Evolutionary conservation across 192 early-diverging fungal genomes (phyloP).

Genomic region (Coemansia sp.): DNA sequence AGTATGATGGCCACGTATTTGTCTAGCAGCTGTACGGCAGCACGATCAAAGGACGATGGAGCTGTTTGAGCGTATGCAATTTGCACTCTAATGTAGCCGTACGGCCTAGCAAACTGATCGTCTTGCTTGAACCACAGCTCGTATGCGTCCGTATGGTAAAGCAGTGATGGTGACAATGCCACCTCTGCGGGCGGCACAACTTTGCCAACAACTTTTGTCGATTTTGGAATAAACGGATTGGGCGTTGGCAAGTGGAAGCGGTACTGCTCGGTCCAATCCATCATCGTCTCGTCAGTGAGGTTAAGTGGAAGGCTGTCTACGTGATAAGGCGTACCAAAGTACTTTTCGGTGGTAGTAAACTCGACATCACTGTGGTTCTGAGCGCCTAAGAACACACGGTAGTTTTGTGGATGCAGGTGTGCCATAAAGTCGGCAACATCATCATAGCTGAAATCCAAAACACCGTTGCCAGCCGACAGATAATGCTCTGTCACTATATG

Average conservation of each 20-base stretch:
- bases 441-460: not conserved
- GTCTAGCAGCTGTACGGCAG: not conserved
- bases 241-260: not conserved
- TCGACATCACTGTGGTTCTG: not conserved
- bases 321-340: not conserved
- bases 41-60: not conserved
- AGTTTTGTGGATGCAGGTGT: not conserved
- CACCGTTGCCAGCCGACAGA: not conserved
- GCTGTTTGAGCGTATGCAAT: not conserved
- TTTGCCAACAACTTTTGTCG: not conserved
- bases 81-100: constrained; percentile 44
- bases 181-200: not conserved
- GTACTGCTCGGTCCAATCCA: not conserved
- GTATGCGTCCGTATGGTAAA: constrained; percentile 9
- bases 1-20: not conserved
- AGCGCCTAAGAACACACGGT: not conserved
- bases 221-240: not conserved
- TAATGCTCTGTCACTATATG: not conserved
- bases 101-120: constrained; percentile 82
- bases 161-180: constrained; percentile 3
- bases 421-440: not conserved
- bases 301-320: not conserved
- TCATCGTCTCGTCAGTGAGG: not conserved
- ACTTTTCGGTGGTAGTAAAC: not conserved
- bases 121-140: constrained; percentile 92